Evolutionary conservation across 768 basidiomycete genomes (phyloP), one percentile per base, ranked within the genome.

Genomic region (Suillus subaureus): DNA sequence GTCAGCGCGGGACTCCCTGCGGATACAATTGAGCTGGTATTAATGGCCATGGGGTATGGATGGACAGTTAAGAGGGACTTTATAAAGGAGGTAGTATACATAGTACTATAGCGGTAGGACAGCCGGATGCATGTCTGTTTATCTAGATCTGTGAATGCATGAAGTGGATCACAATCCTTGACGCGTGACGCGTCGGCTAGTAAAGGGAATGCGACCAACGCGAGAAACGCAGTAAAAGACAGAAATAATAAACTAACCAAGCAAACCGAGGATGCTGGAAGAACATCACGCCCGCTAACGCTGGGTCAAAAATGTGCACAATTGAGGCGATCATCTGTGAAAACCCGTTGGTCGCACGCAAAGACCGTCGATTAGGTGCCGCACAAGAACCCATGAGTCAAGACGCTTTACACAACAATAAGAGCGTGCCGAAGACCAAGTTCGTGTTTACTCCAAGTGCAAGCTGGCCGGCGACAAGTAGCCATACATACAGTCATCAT

Each of bases 331-430:
- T 70, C 52, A 70, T 73, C 68, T 75, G 76, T 56, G 70, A 70
- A n/a, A 73, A 70, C 37, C 91, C 90, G 68, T 91, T 90, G 28
- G 86, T 87, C 11, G 88, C 82, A 49, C 90, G 90, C 81, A 45
- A 4, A 21, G 21, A 21, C 31, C 31, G 31, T n/a, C 45, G 81
- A 68, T 89, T 90, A 7, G 91, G 90, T 0, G 90, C 79, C 28
- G 90, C 80, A 33, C 31, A 31, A 37, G 35, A 37, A 37, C 9
- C 35, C 35, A 11, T 61, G 63, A 65, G 54, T 21, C 37, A 28
- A 8, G 28, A 75, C 67, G 6, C 12, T n/a, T 58, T 6, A 37
- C 31, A n/a, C n/a, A n/a, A n/a, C n/a, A n/a, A n/a, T 56, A 51
- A 16, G 31, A 56, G 65, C 75, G 52, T 26, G 80, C 78, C 68